Evolutionary conservation across 148 eudicot genomes (phyloP), one percentile per base, ranked within the genome.

Genomic region (Camellia lanceoleosa): DNA sequence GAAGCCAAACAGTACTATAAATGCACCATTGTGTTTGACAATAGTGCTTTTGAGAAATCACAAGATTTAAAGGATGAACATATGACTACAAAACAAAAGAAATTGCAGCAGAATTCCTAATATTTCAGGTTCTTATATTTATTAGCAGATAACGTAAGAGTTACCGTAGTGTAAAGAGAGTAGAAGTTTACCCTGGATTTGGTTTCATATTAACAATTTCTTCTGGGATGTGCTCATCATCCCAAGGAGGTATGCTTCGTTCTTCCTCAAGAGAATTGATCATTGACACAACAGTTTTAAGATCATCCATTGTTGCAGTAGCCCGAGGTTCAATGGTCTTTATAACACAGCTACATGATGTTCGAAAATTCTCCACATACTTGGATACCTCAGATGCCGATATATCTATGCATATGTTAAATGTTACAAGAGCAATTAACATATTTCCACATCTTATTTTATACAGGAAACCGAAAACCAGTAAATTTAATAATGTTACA

Each of bases 161-260:
- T 30, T 44, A 20, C 4, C 1, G 73, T 10, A 44, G n/a, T 47
- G 41, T 13, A 30, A 58, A 73, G 41, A 43, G 43, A 52, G 51
- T 20, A 60, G 47, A 68, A 80, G 71, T 75, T 86, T 89, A 94
- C 98, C 98, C 97, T 42, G 94, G 85, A 78, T 85, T 83, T 77
- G 94, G 93, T 85, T 87, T 84, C 18, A 74, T 30, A 71, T 66
- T 82, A 75, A 94, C 89, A 83, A 94, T 90, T 71, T 94, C 94
- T 87, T 94, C 98, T 58, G 98, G 98, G 76, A 92, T 81, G 73
- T 86, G 83, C 73, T 94, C 98, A 55, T 92, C 94, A 80, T 87
- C 92, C 97, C 98, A 92, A 75, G 91, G 86, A 59, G 83, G 72
- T 55, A 93, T 87, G 73, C 71, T 81, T 85, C 83, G 49, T 74